Base-by-base conservation (phyloP, 2,329 filamentous ascomycete genomes). In the Venturia oleaginea region DNA sequence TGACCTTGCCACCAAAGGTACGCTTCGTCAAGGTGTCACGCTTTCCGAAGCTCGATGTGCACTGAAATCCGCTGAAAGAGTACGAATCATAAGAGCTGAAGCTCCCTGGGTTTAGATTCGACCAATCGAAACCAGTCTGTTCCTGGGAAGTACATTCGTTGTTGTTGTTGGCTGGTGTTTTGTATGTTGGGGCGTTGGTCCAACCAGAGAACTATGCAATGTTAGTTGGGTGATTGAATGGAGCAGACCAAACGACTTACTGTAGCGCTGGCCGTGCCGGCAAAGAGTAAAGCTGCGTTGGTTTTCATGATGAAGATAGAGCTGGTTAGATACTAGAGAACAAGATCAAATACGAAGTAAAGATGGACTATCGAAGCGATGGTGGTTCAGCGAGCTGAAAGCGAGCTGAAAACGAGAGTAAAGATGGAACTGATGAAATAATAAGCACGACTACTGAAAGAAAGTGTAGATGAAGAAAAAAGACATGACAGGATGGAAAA, bases 61-160 rank as follows among this genome's bases (percentile, higher is more conserved):
- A 95, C 62, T 78, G 79, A 79, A 87, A 94, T 70, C 89, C 90
- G 59, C 78, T 83, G 80, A 92, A 93, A 67, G 81, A 77, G 76
- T 93, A 91, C 72, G 86, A 89, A 62, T 84, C 84, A 75, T 91
- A 96, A 69, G 74, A 77, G 68, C 75, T 76, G 76, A 96, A 86
- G 19, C 73, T 70, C 55, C 90, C 91, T 42, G 77, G 68, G 67
- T 74, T 70, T 30, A 96, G 81, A 68, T 84, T 83, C 32, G 76
- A 76, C 84, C 89, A 97, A 79, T 88, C 79, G 75, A 89, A 94
- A 61, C 91, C 92, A 27, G 71, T 69, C 67, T 82, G 77, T 78
- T 95, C 90, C 68, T 86, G 76, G n/a, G 82, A 74, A 65, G 83
- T 85, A 77, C 93, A 97, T 71, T 87, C 77, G 80, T 94, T 94